A percentile compares a stretch with the other conserved stretches of the same genome.
Evolutionary conservation across 306 rosid genomes (phyloP).

Genomic region (Rosa persica): DNA sequence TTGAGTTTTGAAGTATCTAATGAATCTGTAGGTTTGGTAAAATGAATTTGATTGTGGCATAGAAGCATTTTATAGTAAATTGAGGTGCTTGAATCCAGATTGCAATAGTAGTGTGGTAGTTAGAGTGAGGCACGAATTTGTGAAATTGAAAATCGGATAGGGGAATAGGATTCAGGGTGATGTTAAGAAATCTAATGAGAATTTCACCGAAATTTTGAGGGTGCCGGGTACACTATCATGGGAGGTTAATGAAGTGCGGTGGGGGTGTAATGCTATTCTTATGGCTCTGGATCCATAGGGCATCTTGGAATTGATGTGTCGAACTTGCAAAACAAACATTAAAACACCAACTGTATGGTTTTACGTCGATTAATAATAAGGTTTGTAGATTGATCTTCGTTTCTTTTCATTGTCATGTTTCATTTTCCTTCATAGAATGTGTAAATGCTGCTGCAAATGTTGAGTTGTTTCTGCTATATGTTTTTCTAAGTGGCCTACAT

Average conservation of each 20-base stretch:
- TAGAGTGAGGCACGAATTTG: background rate
- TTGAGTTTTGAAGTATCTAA: background rate
- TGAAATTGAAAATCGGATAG: background rate
- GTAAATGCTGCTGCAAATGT: background rate
- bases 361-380: background rate
- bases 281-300: constrained; percentile 1
- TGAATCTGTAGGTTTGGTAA: background rate
- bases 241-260: background rate
- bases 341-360: background rate
- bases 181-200: background rate
- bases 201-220: background rate
- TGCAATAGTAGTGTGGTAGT: background rate
- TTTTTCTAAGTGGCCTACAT: background rate
- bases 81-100: background rate
- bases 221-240: background rate
- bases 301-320: background rate
- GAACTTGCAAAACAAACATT: background rate
- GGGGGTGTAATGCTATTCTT: background rate
- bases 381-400: background rate
- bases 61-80: background rate
- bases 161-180: background rate
- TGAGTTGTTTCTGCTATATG: background rate
- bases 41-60: background rate
- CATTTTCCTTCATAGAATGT: background rate
- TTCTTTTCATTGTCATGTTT: background rate